Evolutionary conservation across 495 filamentous ascomycete species (phyloP).

Genomic region (Talaromyces proteolyticus): DNA sequence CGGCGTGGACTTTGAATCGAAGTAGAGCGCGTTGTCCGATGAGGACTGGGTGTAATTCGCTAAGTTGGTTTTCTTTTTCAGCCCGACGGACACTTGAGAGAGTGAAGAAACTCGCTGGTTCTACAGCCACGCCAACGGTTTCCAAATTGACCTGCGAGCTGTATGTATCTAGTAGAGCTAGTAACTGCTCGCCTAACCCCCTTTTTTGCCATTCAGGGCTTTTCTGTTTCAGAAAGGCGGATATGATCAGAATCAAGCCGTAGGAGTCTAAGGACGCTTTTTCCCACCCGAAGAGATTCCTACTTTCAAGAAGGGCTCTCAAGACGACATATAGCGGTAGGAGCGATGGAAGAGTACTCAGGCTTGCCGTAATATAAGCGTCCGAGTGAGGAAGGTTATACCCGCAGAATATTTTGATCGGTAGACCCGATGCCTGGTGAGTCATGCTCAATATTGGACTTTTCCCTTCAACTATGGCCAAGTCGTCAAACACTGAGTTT

Average conservation of each 20-base stretch:
- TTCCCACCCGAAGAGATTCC: conserved; percentile 36
- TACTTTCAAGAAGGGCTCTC: conserved; percentile 42
- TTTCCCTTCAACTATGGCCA: not conserved
- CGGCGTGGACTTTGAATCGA: conserved; percentile 26
- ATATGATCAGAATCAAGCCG: conserved; percentile 49
- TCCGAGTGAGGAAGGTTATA: conserved; percentile 24
- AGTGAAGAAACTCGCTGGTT: conserved; percentile 41
- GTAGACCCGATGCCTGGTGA: conserved; percentile 41
- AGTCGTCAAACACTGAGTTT: conserved; percentile 7
- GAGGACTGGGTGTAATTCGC: conserved; percentile 7
- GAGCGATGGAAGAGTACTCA: conserved; percentile 42
- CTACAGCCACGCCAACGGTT: conserved; percentile 40
- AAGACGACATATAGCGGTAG: conserved; percentile 40
- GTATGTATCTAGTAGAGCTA: conserved; percentile 48
- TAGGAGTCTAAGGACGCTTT: conserved; percentile 42
- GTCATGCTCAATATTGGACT: conserved; percentile 2
- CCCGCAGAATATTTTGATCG: conserved; percentile 38
- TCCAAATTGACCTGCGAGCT: conserved; percentile 34
- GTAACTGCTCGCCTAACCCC: conserved; percentile 32
- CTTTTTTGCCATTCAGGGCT: conserved; percentile 9
- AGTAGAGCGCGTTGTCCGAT: conserved; percentile 37
- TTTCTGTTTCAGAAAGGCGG: conserved; percentile 39
- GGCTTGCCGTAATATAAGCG: conserved; percentile 38
- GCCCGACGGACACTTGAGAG: conserved; percentile 13
- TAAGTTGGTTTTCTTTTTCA: not conserved